Base-by-base conservation (phyloP, 306 rosid genomes). In the Trifolium dubium region DNA sequence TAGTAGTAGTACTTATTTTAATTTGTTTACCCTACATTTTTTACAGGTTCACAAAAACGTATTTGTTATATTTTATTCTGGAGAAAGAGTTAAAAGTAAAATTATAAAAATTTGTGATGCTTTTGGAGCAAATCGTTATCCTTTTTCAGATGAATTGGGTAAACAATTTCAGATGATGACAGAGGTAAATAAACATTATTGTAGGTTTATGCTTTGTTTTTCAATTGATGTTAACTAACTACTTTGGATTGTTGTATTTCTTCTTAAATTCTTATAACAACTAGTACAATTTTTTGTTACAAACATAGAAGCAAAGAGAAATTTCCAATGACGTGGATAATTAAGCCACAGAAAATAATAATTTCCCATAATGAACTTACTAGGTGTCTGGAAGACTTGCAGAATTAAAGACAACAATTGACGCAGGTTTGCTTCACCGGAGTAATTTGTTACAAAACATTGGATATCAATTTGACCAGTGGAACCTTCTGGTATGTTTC, bases 51-150 rank as follows among this genome's bases (percentile, higher is more conserved):
- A 91, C 49, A 93, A 93, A 88, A 89, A 89, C 74, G 97, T 93
- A 34, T 93, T 93, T 58, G 82, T 88, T 64, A 77, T 91, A 78
- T 93, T 91, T 80, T 91, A 86, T 81, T 91, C 96, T 31, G 97
- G 97, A 50, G 98, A 89, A 59, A 86, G 89, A 67, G 88, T 93
- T 68, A 91, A 89, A 79, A 81, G 75, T 54, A 91, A 91, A 83
- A 85, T 89, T 78, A 73, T 86, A 62, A 93, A 93, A 82, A 91
- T 93, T 79, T 86, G 93, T 64, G 96, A 86, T 59, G 96, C 92
- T 79, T 91, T 89, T 83, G 93, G 93, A 63, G 96, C 97, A 74
- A 93, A 87, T 75, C 91, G 90, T 62, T 93, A 93, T 80, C 92
- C 96, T 67, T 88, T 93, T 83, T 69, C 89, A 8, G 93, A 93